Conservation (phyloP, 345 rosid genomes). For the Salix viminalis region DNA sequence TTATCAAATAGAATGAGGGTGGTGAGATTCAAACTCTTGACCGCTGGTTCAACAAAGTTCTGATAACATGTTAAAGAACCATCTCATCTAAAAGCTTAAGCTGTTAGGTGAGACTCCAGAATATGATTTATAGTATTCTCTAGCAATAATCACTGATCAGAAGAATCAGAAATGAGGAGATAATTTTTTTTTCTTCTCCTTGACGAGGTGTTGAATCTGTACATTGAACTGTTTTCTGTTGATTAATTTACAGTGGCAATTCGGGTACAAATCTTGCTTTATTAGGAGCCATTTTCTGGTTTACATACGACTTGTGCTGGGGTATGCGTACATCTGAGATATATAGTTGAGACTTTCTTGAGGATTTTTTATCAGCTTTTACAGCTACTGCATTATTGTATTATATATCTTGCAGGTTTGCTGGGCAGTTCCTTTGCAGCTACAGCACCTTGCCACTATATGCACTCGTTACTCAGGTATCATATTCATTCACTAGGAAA, state of each 20-base stretch:
- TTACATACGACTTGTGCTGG: constrained; percentile 68
- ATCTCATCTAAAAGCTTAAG: too few species aligned
- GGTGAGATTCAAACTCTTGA: too few species aligned
- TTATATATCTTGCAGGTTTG: constrained; percentile 52
- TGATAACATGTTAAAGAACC: too few species aligned
- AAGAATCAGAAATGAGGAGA: not conserved
- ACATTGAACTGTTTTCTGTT: constrained; percentile 14
- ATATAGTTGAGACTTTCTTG: not conserved
- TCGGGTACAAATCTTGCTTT: constrained; percentile 90
- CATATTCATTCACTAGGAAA: not conserved
- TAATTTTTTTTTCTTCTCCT: not conserved
- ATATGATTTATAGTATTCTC: too few species aligned
- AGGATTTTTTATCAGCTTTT: not conserved
- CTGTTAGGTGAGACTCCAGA: too few species aligned
- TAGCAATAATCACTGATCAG: too few species aligned
- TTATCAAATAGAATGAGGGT: too few species aligned
- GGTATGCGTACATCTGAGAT: constrained; percentile 43
- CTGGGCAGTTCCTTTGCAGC: constrained; percentile 90
- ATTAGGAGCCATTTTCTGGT: constrained; percentile 66
- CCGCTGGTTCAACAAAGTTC: too few species aligned
- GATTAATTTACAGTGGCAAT: constrained; percentile 74
- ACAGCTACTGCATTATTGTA: not conserved
- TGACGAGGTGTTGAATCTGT: not conserved
- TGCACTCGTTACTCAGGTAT: constrained; percentile 89
- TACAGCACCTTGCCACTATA: constrained; percentile 94